These are phyloP conservation scores for Grosmannia serpens DNA, from an alignment of 2,329 filamentous ascomycete species.

Conservation along the genomic window DNA sequence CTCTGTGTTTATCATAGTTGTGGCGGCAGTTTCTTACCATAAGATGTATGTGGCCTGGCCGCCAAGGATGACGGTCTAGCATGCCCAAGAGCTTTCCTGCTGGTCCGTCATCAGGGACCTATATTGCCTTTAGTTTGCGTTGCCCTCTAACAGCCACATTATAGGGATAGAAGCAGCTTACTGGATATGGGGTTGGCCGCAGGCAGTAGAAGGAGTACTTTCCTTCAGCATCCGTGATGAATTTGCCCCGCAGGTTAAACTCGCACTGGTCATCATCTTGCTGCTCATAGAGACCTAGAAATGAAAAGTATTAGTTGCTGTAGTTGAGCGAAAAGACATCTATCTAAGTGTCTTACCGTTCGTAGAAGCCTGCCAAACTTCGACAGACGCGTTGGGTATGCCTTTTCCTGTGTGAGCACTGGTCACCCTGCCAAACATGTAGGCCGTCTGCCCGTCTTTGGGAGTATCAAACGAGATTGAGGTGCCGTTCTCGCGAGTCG, in stretches of 20 bases:
- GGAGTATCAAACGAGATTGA: slow-evolving; percentile 36
- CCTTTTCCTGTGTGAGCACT: slow-evolving; percentile 37
- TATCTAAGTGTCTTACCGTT: slow-evolving; percentile 23
- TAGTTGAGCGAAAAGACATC: background rate
- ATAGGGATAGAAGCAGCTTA: slow-evolving; percentile 10
- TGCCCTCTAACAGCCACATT: background rate
- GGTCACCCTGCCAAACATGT: slow-evolving; percentile 37
- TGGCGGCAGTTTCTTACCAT: slow-evolving; percentile 16
- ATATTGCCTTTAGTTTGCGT: background rate
- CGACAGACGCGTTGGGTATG: slow-evolving; percentile 41
- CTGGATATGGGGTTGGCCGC: slow-evolving; percentile 44
- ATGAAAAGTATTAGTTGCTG: background rate
- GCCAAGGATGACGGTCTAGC: slow-evolving; percentile 23
- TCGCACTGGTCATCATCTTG: slow-evolving; percentile 39
- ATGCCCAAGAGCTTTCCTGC: slow-evolving; percentile 22
- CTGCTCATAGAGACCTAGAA: slow-evolving; percentile 49
- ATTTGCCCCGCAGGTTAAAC: slow-evolving; percentile 12
- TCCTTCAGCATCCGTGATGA: slow-evolving; percentile 33
- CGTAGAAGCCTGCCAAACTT: slow-evolving; percentile 52
- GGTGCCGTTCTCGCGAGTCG: slow-evolving; percentile 42
- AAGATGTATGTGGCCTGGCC: slow-evolving; percentile 27
- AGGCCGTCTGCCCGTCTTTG: slow-evolving; percentile 28
- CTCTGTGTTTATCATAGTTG: too few species aligned
- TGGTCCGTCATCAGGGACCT: slow-evolving; percentile 9
- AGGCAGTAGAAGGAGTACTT: slow-evolving; percentile 51